Base-by-base conservation (phyloP, 1,284 basidiomycete species). In the Ustilago cynodontis region DNA sequence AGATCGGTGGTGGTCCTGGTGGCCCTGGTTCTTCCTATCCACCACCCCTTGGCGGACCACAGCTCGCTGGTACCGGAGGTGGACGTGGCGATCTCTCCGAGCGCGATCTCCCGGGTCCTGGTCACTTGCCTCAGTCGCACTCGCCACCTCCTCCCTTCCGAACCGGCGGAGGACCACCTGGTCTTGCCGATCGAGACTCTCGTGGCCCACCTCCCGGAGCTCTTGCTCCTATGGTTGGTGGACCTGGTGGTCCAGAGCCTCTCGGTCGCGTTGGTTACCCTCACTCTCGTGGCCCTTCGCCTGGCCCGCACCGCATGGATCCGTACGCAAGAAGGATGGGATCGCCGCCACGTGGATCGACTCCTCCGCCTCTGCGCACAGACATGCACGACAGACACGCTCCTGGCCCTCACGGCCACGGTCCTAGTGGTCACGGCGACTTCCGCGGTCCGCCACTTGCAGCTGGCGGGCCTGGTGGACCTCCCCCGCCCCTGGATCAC, bases 71-170 rank as follows among this genome's bases (percentile, higher is more conserved):
- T 11, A 62, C 71, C 1, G 74, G 69, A 14, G 66, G 65, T 35
- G 63, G 49, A 37, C 65, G 68, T 20, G 66, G 66, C 4, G 75
- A 72, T 22, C 37, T 60, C 9, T 61, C 43, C 50, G 74, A 77
- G 35, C 71, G 78, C 52, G 76, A 82, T 7, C 50, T 82, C 29
- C 78, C 81, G 9, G 80, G 80, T 10, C 78, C 80, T 1, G 75
- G 66, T 28, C 77, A 71, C 39, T 49, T 77, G 51, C 70, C 60
- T 11, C 78, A 71, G 16, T 65, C 66, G 37, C 78, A 66, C 26
- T 81, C 78, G 41, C 78, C 78, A 24, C 73, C 73, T 24, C 73
- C 73, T 24, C 66, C 77, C 37, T 81, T 80, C 78, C 78, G 74
- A 22, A 11, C 41, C 6, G 72, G 71, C 45, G 73, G 62, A 33